Percentiles rank a stretch among this genome's conserved stretches.
Evolutionary conservation across 108 stramenopile genomes (phyloP).

Genomic region (Skeletonema costatum): DNA sequence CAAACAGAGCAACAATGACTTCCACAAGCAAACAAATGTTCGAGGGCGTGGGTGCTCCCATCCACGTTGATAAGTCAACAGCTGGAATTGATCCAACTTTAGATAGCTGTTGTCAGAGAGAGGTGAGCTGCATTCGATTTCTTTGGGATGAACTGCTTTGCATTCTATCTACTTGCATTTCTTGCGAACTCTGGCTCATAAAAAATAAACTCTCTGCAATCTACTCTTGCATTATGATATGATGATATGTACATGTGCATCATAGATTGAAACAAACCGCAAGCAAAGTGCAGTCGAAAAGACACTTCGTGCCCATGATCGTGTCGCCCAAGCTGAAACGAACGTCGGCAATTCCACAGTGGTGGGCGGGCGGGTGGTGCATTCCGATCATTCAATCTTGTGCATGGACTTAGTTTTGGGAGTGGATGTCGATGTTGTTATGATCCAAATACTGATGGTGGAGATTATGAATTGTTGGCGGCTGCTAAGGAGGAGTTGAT

Average conservation of each 20-base stretch:
- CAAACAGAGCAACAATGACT: background rate
- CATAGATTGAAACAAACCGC: constrained; percentile 72
- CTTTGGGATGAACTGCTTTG: background rate
- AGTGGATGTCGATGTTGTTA: constrained; percentile 83
- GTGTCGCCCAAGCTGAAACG: constrained; percentile 71
- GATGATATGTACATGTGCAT: background rate
- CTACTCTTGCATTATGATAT: background rate
- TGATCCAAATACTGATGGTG: constrained; percentile 82
- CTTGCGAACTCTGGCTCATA: background rate
- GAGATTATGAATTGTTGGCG: constrained; percentile 70
- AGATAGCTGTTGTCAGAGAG: constrained; percentile 81
- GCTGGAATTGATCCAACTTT: constrained; percentile 72
- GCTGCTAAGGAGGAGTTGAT: constrained; percentile 41
- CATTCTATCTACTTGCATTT: background rate
- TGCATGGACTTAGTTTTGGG: constrained; percentile 38
- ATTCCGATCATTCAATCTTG: constrained; percentile 45
- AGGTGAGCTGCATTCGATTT: constrained; percentile 45
- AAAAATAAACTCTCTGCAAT: background rate
- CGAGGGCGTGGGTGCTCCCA: constrained; percentile 82
- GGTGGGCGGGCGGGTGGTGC: background rate
- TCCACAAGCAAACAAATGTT: constrained; percentile 28
- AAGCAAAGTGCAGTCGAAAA: constrained; percentile 54
- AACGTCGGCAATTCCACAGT: constrained; percentile 31
- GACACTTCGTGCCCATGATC: constrained; percentile 75
- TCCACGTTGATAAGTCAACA: constrained; percentile 32